phyloP scores from a whole-genome alignment of 1,139 yeast genomes.

The Hyphopichia burtonii region DNA sequence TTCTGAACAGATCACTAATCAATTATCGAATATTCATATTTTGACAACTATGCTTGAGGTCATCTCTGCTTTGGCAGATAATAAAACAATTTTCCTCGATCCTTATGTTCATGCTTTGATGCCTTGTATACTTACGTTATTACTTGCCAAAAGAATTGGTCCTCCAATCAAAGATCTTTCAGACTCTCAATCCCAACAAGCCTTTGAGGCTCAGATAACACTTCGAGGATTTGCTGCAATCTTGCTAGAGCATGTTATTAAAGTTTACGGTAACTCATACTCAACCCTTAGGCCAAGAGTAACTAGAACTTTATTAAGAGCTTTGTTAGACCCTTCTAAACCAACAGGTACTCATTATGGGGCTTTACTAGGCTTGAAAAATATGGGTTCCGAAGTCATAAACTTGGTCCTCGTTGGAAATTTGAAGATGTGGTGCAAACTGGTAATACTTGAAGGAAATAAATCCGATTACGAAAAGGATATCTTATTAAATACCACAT shows the following conservation, averaged over 20 bases:
- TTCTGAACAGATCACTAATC: constrained; percentile 92
- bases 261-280: constrained; percentile 80
- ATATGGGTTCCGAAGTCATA: constrained; percentile 85
- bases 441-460: constrained; percentile 45
- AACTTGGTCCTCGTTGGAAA: constrained; percentile 85
- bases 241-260: constrained; percentile 71
- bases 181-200: constrained; percentile 27
- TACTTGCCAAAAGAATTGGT: constrained; percentile 89
- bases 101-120: constrained; percentile 95
- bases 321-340: constrained; percentile 74
- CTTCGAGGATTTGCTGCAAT: constrained; percentile 89
- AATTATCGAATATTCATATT: constrained; percentile 68
- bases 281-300: constrained; percentile 91
- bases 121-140: constrained; percentile 89
- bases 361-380: constrained; percentile 79
- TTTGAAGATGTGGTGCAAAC: constrained; percentile 72
- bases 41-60: constrained; percentile 90
- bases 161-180: constrained; percentile 39
- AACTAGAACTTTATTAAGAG: constrained; percentile 86
- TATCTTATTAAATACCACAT: constrained; percentile 46
- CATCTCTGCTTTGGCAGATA: constrained; percentile 78
- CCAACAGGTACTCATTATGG: constrained; percentile 93
- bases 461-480: constrained; percentile 42
- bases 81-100: constrained; percentile 84
- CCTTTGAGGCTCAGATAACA: constrained; percentile 48